Percentiles rank a stretch among this genome's conserved stretches.
Evolutionary conservation across 148 eudicot genomes (phyloP).

Genomic region (Chenopodium album): DNA sequence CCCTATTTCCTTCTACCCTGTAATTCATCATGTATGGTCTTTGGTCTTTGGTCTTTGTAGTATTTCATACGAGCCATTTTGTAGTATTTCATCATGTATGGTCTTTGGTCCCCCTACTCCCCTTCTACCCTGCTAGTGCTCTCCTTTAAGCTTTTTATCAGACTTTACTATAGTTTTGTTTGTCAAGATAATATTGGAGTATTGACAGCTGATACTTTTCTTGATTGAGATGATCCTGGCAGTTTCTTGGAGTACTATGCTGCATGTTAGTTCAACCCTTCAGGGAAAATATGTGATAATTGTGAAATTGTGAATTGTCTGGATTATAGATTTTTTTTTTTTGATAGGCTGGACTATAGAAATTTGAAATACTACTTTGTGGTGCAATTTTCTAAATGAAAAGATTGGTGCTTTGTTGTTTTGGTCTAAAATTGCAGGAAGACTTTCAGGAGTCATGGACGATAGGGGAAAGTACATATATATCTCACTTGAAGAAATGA

Average conservation of each 20-base stretch:
- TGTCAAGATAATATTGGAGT: neutral
- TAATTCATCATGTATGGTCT: neutral
- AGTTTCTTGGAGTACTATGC: neutral
- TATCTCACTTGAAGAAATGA: constrained; percentile 94
- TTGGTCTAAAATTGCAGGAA: constrained; percentile 41
- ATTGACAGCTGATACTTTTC: neutral
- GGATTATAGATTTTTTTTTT: neutral
- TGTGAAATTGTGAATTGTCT: neutral
- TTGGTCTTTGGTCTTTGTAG: too few species aligned
- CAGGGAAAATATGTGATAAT: neutral
- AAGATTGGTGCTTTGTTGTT: neutral
- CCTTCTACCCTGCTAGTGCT: neutral
- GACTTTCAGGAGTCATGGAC: constrained; percentile 97
- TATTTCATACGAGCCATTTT: neutral
- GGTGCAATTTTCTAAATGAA: neutral
- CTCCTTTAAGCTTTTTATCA: neutral
- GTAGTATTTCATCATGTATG: neutral
- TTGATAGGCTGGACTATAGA: too few species aligned
- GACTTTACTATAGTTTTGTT: neutral
- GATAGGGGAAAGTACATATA: constrained; percentile 97
- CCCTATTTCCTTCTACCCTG: neutral
- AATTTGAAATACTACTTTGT: neutral
- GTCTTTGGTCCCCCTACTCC: neutral
- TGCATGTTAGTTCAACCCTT: constrained; percentile 1
- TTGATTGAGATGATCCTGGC: neutral